Percentiles rank a stretch among this genome's conserved stretches.
phyloP scores from a whole-genome alignment of 2,329 filamentous ascomycete genomes.

The Fusarium austroafricanum region DNA sequence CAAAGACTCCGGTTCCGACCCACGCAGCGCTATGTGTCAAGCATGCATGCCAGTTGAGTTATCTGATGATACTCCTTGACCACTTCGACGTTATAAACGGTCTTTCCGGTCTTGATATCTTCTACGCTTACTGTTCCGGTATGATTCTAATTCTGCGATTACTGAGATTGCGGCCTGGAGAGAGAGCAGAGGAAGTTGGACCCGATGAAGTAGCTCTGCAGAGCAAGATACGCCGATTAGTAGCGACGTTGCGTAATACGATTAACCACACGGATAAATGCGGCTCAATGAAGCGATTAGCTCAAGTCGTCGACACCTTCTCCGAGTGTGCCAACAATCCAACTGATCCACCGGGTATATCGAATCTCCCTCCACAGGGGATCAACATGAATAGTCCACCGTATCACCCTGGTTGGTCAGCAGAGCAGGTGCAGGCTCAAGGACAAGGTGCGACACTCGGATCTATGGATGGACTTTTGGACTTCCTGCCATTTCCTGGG shows the following conservation, averaged over 20 bases:
- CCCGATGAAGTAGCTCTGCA: slow-evolving; percentile 20
- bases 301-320: slow-evolving; percentile 45
- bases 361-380: slow-evolving; percentile 1
- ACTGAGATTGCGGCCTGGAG: slow-evolving; percentile 11
- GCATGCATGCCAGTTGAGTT: slow-evolving; percentile 50
- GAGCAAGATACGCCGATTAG: slow-evolving; percentile 18
- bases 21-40: slow-evolving; percentile 33
- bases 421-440: slow-evolving; percentile 11
- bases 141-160: slow-evolving; percentile 45
- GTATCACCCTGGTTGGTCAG: neutral
- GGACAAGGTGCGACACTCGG: slow-evolving; percentile 5
- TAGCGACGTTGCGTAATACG: slow-evolving; percentile 26
- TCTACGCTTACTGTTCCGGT: slow-evolving; percentile 51
- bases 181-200: neutral
- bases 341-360: neutral
- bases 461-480: slow-evolving; percentile 32
- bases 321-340: slow-evolving; percentile 41
- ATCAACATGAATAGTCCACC: neutral
- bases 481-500: slow-evolving; percentile 27
- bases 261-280: slow-evolving; percentile 45
- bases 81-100: slow-evolving; percentile 50
- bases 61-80: slow-evolving; percentile 49
- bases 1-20: neutral
- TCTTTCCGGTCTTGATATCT: slow-evolving; percentile 51
- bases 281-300: slow-evolving; percentile 47